Percentiles rank a stretch among this genome's conserved stretches.
phyloP scores from a whole-genome alignment of 192 early-diverging fungal genomes.

The Backusella tarrabulga region DNA sequence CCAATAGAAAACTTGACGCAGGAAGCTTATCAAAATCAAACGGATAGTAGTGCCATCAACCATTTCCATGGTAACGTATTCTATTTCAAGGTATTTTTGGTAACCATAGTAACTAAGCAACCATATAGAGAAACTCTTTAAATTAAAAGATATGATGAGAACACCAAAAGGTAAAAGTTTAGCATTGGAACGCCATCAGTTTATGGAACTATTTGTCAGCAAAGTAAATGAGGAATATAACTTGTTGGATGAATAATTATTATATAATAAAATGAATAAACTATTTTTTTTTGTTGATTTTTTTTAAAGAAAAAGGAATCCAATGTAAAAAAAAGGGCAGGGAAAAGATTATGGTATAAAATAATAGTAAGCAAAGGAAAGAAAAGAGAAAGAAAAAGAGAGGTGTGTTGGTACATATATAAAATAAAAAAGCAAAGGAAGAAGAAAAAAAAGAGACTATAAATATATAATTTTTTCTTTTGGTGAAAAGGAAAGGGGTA shows the following conservation, averaged over 20 bases:
- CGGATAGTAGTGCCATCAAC: conserved; percentile 53
- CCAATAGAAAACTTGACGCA: conserved; percentile 54
- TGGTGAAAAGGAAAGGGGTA: neutral
- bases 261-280: neutral
- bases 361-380: neutral
- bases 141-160: conserved; percentile 63
- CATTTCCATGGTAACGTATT: conserved; percentile 63
- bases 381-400: neutral
- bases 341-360: neutral
- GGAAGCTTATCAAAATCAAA: conserved; percentile 56
- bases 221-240: conserved; percentile 57
- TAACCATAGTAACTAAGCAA: neutral
- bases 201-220: conserved; percentile 56
- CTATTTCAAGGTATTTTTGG: neutral
- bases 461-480: neutral
- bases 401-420: neutral
- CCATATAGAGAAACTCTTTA: conserved; percentile 63
- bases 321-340: neutral
- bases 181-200: conserved; percentile 55
- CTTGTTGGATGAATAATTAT: conserved; percentile 30
- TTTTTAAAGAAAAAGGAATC: neutral
- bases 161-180: conserved; percentile 51
- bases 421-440: neutral
- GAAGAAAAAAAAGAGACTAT: neutral
- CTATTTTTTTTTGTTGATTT: neutral